phyloP scores from a whole-genome alignment of 225 moss, liverwort and hornwort species.

The Thuidium tamariscinum region DNA sequence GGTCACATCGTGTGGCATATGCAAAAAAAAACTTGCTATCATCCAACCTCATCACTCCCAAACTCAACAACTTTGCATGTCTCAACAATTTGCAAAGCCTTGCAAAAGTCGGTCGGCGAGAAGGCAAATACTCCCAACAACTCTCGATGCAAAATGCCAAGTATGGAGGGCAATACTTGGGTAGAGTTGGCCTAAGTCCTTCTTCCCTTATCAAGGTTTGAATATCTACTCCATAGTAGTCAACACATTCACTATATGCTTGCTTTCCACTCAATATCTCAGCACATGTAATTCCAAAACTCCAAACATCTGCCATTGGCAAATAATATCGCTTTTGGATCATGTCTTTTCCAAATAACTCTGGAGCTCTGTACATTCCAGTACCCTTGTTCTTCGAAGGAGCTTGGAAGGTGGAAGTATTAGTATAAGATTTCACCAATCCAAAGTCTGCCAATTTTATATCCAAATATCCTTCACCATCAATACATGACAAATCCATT shows the following conservation, averaged over 20 bases:
- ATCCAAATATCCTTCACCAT: background rate
- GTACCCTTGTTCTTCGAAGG: background rate
- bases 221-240: rapidly evolving
- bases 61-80: background rate
- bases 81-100: background rate
- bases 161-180: background rate
- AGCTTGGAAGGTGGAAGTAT: background rate
- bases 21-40: background rate
- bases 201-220: background rate
- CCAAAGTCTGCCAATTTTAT: background rate
- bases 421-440: background rate
- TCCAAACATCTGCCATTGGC: background rate
- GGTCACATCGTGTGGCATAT: background rate
- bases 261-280: background rate
- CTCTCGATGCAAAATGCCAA: background rate
- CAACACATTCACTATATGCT: background rate
- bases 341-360: background rate
- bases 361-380: background rate
- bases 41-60: background rate
- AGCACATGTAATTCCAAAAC: background rate
- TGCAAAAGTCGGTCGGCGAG: background rate
- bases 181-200: background rate
- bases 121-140: background rate
- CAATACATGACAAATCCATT: background rate
- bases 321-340: background rate